phyloP scores from a whole-genome alignment of 768 basidiomycete species.

The Gymnopilus dilepis region DNA sequence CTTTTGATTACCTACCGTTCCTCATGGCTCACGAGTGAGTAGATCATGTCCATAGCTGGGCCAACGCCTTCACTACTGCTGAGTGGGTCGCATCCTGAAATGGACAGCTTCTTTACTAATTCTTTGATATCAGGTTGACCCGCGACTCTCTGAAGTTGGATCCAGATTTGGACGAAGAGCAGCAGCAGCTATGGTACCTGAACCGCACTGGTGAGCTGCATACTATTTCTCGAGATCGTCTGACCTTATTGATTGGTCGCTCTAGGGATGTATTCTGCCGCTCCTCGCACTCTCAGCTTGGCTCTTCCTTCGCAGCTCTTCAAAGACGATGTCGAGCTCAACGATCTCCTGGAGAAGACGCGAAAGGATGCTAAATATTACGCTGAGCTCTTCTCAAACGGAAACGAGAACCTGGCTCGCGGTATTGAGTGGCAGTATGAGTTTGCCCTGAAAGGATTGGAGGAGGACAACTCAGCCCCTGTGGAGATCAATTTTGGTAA shows the following conservation, averaged over 20 bases:
- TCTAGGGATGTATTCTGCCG: slow-evolving; percentile 33
- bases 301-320: slow-evolving; percentile 35
- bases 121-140: slow-evolving; percentile 31
- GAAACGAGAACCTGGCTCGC: slow-evolving; percentile 32
- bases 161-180: slow-evolving; percentile 27
- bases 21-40: neutral
- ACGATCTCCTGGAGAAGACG: slow-evolving; percentile 23
- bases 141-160: slow-evolving; percentile 33
- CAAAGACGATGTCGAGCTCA: slow-evolving; percentile 20
- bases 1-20: neutral
- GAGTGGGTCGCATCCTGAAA: slow-evolving; percentile 23
- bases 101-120: neutral
- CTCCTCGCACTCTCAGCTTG: slow-evolving; percentile 35
- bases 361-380: slow-evolving; percentile 28
- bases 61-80: slow-evolving; percentile 37
- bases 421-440: slow-evolving; percentile 37
- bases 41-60: slow-evolving; percentile 42
- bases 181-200: slow-evolving; percentile 32
- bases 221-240: neutral
- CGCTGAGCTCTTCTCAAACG: slow-evolving; percentile 36
- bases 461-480: slow-evolving; percentile 28
- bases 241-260: neutral
- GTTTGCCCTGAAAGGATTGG: slow-evolving; percentile 30
- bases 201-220: slow-evolving; percentile 33
- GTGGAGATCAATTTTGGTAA: slow-evolving; percentile 38